Evolutionary conservation across 2,329 filamentous ascomycete genomes (phyloP).

Genomic region (Stachybotrys chlorohalonatus): DNA sequence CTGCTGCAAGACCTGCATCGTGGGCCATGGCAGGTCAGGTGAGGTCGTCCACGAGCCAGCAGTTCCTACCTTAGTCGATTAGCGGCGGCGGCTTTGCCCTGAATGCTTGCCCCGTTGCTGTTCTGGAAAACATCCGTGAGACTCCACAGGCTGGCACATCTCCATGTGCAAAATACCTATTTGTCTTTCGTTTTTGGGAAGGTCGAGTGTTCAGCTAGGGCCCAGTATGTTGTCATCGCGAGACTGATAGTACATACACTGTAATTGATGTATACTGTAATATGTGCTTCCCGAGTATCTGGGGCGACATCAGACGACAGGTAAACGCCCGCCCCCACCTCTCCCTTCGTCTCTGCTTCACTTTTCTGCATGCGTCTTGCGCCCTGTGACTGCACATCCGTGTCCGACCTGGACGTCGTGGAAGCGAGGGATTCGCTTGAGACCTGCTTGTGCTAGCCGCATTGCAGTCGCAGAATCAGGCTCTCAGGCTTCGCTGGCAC

Average conservation of each 20-base stretch:
- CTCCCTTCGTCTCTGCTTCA: not conserved
- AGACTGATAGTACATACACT: no score
- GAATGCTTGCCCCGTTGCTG: no score
- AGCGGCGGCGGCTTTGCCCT: no score
- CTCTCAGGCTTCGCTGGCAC: not conserved
- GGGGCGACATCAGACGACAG: not conserved
- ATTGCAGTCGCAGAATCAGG: not conserved
- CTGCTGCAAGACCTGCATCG: not conserved
- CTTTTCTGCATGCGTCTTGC: not conserved
- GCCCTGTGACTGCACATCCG: not conserved
- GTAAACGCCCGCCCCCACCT: not conserved
- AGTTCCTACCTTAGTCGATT: not conserved
- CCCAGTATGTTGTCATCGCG: no score
- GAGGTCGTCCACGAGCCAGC: not conserved
- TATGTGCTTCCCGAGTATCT: no score
- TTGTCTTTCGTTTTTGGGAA: no score
- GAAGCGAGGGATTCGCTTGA: not conserved
- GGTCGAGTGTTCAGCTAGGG: no score
- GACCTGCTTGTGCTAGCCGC: not conserved
- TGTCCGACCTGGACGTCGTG: not conserved
- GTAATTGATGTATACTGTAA: no score
- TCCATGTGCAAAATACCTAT: no score
- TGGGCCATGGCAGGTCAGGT: not conserved
- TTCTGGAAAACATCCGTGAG: no score
- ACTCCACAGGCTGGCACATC: no score